phyloP scores from a whole-genome alignment of 352 stramenopile genomes.

The Phytophthora hibernalis region DNA sequence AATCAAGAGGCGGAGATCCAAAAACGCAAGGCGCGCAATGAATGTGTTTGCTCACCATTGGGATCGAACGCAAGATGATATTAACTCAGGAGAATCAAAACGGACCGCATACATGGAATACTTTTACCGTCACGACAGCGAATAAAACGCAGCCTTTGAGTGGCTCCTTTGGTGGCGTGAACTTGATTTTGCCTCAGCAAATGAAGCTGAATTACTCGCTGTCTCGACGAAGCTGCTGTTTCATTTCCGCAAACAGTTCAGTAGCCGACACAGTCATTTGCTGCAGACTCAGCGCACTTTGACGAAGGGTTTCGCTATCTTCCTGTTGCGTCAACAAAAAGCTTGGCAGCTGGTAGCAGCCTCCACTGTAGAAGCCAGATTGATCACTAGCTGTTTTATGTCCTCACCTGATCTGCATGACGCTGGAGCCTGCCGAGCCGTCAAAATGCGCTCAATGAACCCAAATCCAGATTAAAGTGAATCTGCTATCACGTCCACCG shows the following conservation, averaged over 20 bases:
- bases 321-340: conserved; percentile 4
- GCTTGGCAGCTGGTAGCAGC: conserved; percentile 8
- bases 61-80: no score
- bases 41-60: no score
- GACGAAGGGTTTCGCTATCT: not conserved
- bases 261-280: conserved; percentile 1
- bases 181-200: no score
- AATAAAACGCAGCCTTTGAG: no score
- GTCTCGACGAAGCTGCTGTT: not conserved
- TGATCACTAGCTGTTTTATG: conserved; percentile 1
- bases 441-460: no score
- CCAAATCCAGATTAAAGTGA: conserved; percentile 9
- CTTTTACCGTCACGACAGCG: no score
- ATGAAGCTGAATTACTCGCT: not conserved
- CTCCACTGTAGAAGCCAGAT: not conserved
- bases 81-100: no score
- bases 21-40: no score
- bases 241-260: conserved; percentile 10
- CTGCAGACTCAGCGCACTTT: conserved; percentile 5
- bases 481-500: conserved; percentile 2
- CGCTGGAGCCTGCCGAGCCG: not conserved
- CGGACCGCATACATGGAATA: no score
- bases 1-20: no score
- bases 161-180: no score
- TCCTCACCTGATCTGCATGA: not conserved